phyloP scores from a whole-genome alignment of 2,329 filamentous ascomycete genomes.

The Diaporthe nobilis region DNA sequence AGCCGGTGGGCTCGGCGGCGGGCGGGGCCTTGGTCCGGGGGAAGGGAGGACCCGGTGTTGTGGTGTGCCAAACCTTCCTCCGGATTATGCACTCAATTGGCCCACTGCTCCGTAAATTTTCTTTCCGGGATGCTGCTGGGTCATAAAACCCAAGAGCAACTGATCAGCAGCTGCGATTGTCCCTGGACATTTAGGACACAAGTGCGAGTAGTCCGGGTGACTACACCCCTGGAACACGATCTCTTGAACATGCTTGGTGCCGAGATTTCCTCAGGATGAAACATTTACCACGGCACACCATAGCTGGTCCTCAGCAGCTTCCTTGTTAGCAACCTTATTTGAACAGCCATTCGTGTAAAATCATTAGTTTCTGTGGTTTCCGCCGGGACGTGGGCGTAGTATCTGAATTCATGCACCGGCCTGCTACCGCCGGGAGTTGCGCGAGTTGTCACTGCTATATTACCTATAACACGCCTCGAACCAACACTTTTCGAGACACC shows the following conservation, averaged over 20 bases:
- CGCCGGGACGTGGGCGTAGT: background rate
- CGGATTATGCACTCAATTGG: background rate
- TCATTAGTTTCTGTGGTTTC: background rate
- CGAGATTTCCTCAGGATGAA: background rate
- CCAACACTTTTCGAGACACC: slow-evolving; percentile 7
- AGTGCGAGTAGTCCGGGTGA: background rate
- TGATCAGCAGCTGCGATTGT: background rate
- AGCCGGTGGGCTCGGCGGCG: slow-evolving; percentile 26
- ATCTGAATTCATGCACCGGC: background rate
- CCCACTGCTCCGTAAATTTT: background rate
- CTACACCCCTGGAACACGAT: background rate
- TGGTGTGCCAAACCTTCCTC: background rate
- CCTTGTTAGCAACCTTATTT: background rate
- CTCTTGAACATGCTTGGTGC: background rate
- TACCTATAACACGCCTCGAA: background rate
- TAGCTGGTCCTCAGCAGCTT: background rate
- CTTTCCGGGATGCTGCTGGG: background rate
- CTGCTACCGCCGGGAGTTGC: background rate
- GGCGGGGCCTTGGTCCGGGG: background rate
- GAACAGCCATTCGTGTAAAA: background rate
- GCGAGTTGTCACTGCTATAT: background rate
- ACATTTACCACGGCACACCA: background rate
- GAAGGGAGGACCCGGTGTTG: background rate
- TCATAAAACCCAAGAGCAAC: background rate
- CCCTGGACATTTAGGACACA: background rate